Conservation (phyloP, 2,329 filamentous ascomycete species). For the Hypoxylon sp. region DNA sequence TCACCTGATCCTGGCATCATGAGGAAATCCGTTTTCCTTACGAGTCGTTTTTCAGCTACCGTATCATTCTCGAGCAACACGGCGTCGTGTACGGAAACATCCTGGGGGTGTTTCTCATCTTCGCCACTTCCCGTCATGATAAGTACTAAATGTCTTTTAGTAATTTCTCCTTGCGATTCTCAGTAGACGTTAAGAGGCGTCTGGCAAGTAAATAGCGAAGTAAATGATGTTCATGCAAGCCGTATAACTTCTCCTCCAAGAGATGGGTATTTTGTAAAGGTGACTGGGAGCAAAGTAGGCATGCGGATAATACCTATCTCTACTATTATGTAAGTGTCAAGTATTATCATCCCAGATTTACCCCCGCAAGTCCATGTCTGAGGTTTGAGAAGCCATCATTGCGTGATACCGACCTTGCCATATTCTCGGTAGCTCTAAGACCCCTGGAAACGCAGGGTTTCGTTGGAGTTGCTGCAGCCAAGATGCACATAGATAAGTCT, state of each 20-base stretch:
- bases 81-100: slow-evolving; percentile 2
- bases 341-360: background rate
- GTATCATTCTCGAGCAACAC: slow-evolving; percentile 12
- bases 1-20: slow-evolving; percentile 34
- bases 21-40: slow-evolving; percentile 30
- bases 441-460: background rate
- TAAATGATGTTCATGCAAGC: too few relatives aligned
- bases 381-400: slow-evolving; percentile 7
- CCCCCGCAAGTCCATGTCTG: background rate
- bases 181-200: too few relatives aligned
- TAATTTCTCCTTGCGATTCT: background rate
- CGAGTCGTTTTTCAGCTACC: slow-evolving; percentile 23
- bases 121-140: slow-evolving; percentile 12
- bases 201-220: too few relatives aligned
- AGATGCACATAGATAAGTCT: slow-evolving; percentile 1
- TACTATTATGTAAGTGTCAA: background rate
- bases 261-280: too few relatives aligned
- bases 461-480: background rate
- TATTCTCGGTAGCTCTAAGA: background rate
- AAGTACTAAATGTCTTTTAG: background rate
- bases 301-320: background rate
- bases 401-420: slow-evolving; percentile 16
- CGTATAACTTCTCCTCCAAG: too few relatives aligned
- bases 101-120: slow-evolving; percentile 19
- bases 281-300: too few relatives aligned